Conservation (phyloP, 768 basidiomycete genomes). For the Kwoniella mangroviensis region DNA sequence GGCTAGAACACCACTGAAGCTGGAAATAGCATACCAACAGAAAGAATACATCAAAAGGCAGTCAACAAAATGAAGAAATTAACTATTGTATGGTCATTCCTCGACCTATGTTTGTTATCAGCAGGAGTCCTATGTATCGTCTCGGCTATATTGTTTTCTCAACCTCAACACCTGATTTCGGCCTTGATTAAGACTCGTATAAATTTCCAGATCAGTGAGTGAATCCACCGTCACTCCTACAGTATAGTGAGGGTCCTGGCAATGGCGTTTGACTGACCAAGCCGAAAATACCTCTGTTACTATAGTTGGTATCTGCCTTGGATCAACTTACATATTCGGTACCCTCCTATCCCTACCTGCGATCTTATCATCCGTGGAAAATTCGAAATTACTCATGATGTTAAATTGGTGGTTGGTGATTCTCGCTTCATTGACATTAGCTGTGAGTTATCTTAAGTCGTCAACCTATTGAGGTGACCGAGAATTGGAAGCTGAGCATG, state of each 20-base stretch:
- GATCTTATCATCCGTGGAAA: constrained; percentile 9
- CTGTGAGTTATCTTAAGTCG: constrained; percentile 5
- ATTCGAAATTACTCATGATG: neutral
- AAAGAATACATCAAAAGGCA: neutral
- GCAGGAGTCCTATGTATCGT: constrained; percentile 70
- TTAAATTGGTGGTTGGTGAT: constrained; percentile 12
- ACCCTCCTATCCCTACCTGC: constrained; percentile 6
- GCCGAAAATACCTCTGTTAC: neutral
- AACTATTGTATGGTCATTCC: constrained; percentile 72
- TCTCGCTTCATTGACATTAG: constrained; percentile 9
- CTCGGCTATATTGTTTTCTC: constrained; percentile 73
- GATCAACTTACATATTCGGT: constrained; percentile 10
- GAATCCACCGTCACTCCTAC: constrained; percentile 43
- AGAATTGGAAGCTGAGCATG: neutral
- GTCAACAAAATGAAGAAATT: constrained; percentile 58
- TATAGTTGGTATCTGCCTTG: constrained; percentile 10
- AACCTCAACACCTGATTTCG: constrained; percentile 67
- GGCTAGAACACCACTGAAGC: too few relatives aligned
- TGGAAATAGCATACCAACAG: neutral
- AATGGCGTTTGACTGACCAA: neutral
- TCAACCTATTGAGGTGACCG: neutral
- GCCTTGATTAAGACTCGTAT: constrained; percentile 58
- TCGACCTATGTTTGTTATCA: constrained; percentile 72
- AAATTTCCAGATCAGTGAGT: constrained; percentile 65
- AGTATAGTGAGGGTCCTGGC: neutral